Conservation (phyloP, 495 filamentous ascomycete genomes). For the Penicillium pancosmium region DNA sequence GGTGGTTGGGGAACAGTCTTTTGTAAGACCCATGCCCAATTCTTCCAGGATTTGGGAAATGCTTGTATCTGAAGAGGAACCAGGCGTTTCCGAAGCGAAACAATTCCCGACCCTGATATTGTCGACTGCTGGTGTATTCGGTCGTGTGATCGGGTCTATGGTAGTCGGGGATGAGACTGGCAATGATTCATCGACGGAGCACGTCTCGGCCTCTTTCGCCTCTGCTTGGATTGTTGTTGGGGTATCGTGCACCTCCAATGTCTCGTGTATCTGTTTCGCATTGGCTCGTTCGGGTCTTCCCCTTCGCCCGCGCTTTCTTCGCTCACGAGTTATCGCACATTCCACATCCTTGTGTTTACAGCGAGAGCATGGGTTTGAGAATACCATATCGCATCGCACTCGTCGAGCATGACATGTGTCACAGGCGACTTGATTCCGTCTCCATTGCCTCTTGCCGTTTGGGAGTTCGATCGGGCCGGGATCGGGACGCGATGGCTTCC, state of each 20-base stretch:
- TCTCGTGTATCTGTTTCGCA: slow-evolving; percentile 6
- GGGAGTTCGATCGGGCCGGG: slow-evolving; percentile 31
- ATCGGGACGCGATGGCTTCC: slow-evolving; percentile 40
- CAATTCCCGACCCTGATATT: slow-evolving; percentile 24
- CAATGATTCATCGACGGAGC: slow-evolving; percentile 4
- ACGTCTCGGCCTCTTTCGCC: slow-evolving; percentile 11
- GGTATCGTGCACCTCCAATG: neutral
- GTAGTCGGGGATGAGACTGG: slow-evolving; percentile 15
- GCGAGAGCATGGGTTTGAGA: slow-evolving; percentile 40
- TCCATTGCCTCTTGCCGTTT: slow-evolving; percentile 47
- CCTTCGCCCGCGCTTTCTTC: slow-evolving; percentile 48
- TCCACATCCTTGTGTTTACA: slow-evolving; percentile 45
- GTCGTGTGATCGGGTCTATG: slow-evolving; percentile 3
- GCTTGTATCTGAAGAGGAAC: slow-evolving; percentile 12
- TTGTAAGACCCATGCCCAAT: slow-evolving; percentile 39
- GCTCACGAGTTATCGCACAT: slow-evolving; percentile 48
- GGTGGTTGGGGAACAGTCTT: slow-evolving; percentile 42
- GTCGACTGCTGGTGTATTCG: slow-evolving; percentile 33
- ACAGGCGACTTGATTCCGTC: slow-evolving; percentile 49
- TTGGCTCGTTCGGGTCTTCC: slow-evolving; percentile 32
- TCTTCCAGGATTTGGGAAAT: slow-evolving; percentile 33
- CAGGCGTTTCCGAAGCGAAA: neutral
- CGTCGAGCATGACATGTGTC: slow-evolving; percentile 50
- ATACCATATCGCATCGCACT: slow-evolving; percentile 50
- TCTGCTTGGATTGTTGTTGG: slow-evolving; percentile 7